phyloP scores from a whole-genome alignment of 1,284 basidiomycete genomes.

The Omphalotus olearius region DNA sequence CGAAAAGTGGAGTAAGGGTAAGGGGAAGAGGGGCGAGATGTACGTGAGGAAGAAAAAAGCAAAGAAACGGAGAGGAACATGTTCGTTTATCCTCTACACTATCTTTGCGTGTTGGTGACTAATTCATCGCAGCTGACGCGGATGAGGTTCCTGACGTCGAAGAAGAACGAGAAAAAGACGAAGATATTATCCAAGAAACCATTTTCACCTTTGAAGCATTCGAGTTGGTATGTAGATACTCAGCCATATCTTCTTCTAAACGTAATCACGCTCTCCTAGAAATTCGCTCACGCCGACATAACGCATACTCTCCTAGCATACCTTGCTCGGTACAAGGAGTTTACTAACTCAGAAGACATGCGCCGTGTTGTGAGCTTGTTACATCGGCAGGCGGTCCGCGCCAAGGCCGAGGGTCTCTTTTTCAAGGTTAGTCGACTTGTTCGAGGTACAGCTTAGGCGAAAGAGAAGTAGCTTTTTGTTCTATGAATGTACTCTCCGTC shows the following conservation, averaged over 20 bases:
- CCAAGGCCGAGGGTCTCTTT: conserved; percentile 88
- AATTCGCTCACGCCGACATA: conserved; percentile 83
- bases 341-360: conserved; percentile 76
- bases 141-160: conserved; percentile 65
- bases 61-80: conserved; percentile 40
- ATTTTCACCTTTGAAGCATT: conserved; percentile 88
- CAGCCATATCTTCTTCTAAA: conserved; percentile 19
- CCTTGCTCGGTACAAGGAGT: conserved; percentile 77
- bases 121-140: conserved; percentile 41
- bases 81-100: conserved; percentile 16
- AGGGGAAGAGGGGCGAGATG: conserved; percentile 50
- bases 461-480: neutral
- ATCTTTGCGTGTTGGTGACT: conserved; percentile 1
- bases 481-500: conserved; percentile 2
- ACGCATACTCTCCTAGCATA: conserved; percentile 80
- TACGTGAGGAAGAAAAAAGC: conserved; percentile 74
- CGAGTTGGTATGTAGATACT: conserved; percentile 60
- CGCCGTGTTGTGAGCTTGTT: conserved; percentile 82
- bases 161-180: conserved; percentile 55
- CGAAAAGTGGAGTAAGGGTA: conserved; percentile 79
- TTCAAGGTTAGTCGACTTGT: conserved; percentile 62
- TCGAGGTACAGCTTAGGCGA: conserved; percentile 18
- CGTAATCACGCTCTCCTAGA: conserved; percentile 35
- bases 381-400: conserved; percentile 84
- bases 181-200: conserved; percentile 70